Conservation (phyloP, 108 stramenopile species). For the Chaetoceros muelleri region DNA sequence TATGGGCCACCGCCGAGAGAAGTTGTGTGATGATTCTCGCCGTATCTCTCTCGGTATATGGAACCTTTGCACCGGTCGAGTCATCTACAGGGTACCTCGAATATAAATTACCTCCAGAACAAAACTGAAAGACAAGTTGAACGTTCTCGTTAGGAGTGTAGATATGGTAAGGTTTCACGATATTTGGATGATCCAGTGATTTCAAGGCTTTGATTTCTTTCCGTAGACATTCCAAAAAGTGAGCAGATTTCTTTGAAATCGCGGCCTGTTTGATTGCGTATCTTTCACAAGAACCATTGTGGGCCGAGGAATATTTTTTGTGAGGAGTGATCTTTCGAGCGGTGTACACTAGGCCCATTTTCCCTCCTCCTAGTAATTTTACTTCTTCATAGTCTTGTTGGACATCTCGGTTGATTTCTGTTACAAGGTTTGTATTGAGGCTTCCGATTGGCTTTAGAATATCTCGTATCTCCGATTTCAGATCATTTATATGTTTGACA, state of each 20-base stretch:
- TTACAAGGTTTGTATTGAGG: no score
- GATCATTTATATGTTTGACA: no score
- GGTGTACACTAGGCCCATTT: not conserved
- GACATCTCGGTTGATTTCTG: no score
- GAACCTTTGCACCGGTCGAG: conserved; percentile 13
- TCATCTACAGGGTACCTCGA: not conserved
- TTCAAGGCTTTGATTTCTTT: conserved; percentile 56
- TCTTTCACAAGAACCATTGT: conserved; percentile 18
- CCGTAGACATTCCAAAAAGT: conserved; percentile 37
- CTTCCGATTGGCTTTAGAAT: no score
- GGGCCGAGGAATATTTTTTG: not conserved
- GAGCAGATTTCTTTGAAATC: conserved; percentile 13
- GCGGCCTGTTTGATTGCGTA: conserved; percentile 25
- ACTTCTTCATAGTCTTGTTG: no score
- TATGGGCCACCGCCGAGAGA: conserved; percentile 47
- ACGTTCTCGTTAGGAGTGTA: conserved; percentile 59
- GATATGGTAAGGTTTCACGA: conserved; percentile 81
- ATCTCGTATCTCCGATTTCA: no score
- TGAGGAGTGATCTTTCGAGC: not conserved
- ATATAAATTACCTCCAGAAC: conserved; percentile 31
- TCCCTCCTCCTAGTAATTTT: not conserved
- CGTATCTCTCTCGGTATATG: conserved; percentile 40
- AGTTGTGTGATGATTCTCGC: conserved; percentile 38
- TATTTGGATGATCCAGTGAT: conserved; percentile 81
- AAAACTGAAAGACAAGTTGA: conserved; percentile 27